Conservation (phyloP, 805 yeast genomes). For the Candida rishiriensis region DNA sequence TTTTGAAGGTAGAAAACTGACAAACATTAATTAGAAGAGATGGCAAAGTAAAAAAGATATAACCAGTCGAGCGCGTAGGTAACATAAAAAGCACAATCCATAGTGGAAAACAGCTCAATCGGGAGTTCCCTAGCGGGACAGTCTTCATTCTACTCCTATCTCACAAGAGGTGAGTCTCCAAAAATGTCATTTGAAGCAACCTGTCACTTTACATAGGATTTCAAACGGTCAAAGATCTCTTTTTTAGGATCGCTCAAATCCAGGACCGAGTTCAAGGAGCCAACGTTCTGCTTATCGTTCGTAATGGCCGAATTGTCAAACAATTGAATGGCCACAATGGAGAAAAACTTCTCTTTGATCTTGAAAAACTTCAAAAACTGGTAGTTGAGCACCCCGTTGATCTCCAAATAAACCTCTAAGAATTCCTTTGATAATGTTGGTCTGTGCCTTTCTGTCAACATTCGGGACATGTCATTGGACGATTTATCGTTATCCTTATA, state of each 20-base stretch:
- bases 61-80: no score
- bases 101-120: no score
- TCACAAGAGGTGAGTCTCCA: not conserved
- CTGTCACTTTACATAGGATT: not conserved
- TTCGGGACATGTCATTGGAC: not conserved
- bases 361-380: slow-evolving; percentile 1
- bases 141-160: no score
- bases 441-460: not conserved
- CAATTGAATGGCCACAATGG: slow-evolving; percentile 1
- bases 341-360: slow-evolving; percentile 4
- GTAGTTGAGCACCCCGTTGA: slow-evolving; percentile 1
- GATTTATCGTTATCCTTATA: not conserved
- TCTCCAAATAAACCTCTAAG: slow-evolving; percentile 1
- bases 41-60: no score
- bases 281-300: not conserved
- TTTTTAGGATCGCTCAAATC: slow-evolving; percentile 4
- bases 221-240: not conserved
- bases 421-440: not conserved
- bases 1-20: no score
- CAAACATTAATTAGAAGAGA: no score
- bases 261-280: slow-evolving; percentile 1
- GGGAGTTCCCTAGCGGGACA: no score
- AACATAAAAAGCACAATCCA: no score
- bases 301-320: slow-evolving; percentile 4
- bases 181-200: not conserved